Base-by-base conservation (phyloP, 331 rosid species). In the Cydonia oblonga region DNA sequence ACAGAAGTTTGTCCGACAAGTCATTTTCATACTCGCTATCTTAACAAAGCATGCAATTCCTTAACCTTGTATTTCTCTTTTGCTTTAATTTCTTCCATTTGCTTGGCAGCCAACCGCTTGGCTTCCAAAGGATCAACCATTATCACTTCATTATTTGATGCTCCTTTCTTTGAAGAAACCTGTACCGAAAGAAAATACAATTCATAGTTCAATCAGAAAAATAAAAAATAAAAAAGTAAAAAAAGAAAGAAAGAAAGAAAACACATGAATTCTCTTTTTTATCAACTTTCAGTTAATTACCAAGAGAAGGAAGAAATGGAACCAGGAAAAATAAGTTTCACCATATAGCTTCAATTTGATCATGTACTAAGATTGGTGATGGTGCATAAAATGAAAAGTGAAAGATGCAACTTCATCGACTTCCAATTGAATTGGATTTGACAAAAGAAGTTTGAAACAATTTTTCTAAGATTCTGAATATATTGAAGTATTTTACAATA, bases 61-160 rank as follows among this genome's bases (percentile, higher is more conserved):
- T 70, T 83, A 67, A 95, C 98, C 96, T 83, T 81, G 72, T 89
- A 81, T 60, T 88, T 89, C 79, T 89, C 97, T 79, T 83, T 88
- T 69, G 93, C 93, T 81, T 83, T 89, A 46, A 91, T 85, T 77
- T 66, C 81, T 81, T 84, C 85, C 97, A 91, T 91, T 86, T 95
- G 96, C 81, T 84, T 87, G 70, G 93, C 89, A 69, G 97, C 98
- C 84, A 91, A 72, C 33, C 85, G 89, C 85, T 91, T 95, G 81
- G 98, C 98, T 78, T 91, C 98, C 56, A 85, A 84, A 54, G 98
- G 98, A 81, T 95, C 98, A 69, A 95, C 98, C 98, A 95, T 91
- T 78, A 83, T 87, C 75, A 87, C 90, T 70, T 87, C 80, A 5
- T 70, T 79, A 1, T 71, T 81, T 71, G 83, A 78, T 58, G 82